These are phyloP conservation scores for Pachysandra terminalis DNA, from an alignment of 164 flowering plant genomes.

Conservation along the genomic window DNA sequence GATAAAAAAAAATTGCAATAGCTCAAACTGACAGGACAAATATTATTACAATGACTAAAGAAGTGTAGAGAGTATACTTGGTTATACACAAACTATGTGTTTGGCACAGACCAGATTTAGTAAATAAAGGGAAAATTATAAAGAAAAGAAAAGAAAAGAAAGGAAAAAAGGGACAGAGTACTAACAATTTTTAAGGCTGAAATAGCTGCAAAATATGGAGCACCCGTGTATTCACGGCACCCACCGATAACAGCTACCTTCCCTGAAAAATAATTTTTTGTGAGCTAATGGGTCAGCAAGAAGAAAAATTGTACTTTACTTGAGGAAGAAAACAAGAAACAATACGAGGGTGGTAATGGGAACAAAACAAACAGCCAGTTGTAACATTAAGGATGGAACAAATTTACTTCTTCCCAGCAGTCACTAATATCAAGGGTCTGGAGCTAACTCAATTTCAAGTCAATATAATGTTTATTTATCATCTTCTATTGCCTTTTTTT, in stretches of 20 bases:
- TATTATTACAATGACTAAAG: too few species aligned
- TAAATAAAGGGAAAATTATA: neutral
- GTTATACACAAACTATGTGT: neutral
- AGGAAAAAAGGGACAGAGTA: constrained; percentile 11
- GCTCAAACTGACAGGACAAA: too few species aligned
- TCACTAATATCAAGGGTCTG: neutral
- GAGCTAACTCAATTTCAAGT: neutral
- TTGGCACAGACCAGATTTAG: neutral
- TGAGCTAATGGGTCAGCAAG: neutral
- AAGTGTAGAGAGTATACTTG: too few species aligned
- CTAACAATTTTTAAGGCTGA: constrained; percentile 93
- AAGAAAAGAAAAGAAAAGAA: too few species aligned
- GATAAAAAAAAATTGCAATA: too few species aligned
- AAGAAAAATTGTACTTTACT: neutral
- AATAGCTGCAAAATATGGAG: constrained; percentile 97
- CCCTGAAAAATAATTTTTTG: constrained; percentile 47
- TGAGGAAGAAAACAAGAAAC: neutral
- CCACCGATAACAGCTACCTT: constrained; percentile 97
- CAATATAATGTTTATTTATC: neutral
- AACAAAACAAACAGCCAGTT: neutral
- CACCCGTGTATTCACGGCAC: constrained; percentile 98
- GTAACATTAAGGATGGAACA: neutral
- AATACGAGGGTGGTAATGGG: too few species aligned
- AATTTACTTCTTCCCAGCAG: neutral
- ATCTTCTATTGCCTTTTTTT: neutral